A percentile compares a stretch with the other conserved stretches of the same genome.
Conservation (phyloP, 2,329 filamentous ascomycete species). For the Calycina marina region DNA sequence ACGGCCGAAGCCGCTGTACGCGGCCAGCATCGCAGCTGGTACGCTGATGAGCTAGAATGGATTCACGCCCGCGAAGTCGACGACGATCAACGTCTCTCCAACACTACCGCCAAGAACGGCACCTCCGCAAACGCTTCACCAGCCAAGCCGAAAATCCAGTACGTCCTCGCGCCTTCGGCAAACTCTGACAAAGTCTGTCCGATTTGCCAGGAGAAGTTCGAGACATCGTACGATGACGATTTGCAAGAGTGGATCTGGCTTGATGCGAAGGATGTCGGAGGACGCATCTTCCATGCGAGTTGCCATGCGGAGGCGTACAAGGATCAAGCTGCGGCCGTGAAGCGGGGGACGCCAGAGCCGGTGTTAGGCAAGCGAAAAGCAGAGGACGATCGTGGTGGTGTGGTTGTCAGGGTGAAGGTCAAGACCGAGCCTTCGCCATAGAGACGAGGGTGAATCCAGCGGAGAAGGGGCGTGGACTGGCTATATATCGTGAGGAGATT, state of each 20-base stretch:
- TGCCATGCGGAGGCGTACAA: slow-evolving; percentile 75
- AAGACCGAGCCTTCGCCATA: neutral
- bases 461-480: too few relatives aligned
- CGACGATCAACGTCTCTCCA: slow-evolving; percentile 42
- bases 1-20: slow-evolving; percentile 75
- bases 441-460: too few relatives aligned
- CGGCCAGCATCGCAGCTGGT: slow-evolving; percentile 87
- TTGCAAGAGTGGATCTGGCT: slow-evolving; percentile 96
- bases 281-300: slow-evolving; percentile 74
- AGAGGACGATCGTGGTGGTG: slow-evolving; percentile 37
- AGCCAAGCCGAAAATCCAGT: slow-evolving; percentile 42
- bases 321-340: slow-evolving; percentile 30
- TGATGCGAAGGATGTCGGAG: slow-evolving; percentile 67
- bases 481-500: too few relatives aligned
- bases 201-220: slow-evolving; percentile 91
- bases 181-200: slow-evolving; percentile 72
- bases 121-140: slow-evolving; percentile 25
- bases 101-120: slow-evolving; percentile 25
- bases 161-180: slow-evolving; percentile 65
- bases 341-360: slow-evolving; percentile 44
- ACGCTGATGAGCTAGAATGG: slow-evolving; percentile 87
- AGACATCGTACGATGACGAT: slow-evolving; percentile 82
- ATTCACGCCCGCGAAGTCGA: slow-evolving; percentile 69
- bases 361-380: slow-evolving; percentile 63
- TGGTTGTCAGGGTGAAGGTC: neutral